Evolutionary conservation across 148 eudicot species (phyloP).

Genomic region (Rhododendron vialii): DNA sequence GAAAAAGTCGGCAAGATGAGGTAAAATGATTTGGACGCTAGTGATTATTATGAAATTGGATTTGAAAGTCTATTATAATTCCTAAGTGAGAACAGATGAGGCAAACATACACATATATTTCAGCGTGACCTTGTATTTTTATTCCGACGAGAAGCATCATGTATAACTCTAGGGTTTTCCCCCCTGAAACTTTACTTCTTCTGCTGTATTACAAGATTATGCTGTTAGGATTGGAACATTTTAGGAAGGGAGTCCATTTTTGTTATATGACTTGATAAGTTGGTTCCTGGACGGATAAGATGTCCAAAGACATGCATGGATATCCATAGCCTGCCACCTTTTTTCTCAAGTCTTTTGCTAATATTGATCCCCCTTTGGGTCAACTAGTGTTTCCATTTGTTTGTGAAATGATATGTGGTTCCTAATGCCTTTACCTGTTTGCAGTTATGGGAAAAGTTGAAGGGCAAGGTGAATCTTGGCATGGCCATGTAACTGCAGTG

Average conservation of each 20-base stretch:
- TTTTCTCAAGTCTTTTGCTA: neutral
- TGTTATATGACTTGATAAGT: neutral
- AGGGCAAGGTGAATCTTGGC: conserved; percentile 99
- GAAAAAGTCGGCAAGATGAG: neutral
- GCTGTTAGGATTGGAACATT: neutral
- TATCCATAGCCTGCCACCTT: neutral
- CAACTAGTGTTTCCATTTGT: neutral
- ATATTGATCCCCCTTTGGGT: neutral
- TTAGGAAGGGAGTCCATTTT: neutral
- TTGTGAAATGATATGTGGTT: neutral
- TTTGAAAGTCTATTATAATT: neutral
- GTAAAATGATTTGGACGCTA: neutral
- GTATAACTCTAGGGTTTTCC: too few species aligned
- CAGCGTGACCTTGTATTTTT: neutral
- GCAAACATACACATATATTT: neutral
- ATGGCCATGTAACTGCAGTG: conserved; percentile 98
- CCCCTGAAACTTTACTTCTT: neutral
- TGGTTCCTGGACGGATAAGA: neutral
- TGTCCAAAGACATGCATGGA: neutral
- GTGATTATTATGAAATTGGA: neutral
- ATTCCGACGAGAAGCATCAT: neutral
- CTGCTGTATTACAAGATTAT: neutral
- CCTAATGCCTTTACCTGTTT: neutral
- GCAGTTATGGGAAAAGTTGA: conserved; percentile 99
- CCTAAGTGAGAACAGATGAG: neutral